Percentiles rank a stretch among this genome's conserved stretches.
Evolutionary conservation across 2,329 filamentous ascomycete species (phyloP).

Genomic region (Blastomyces emzantsi): DNA sequence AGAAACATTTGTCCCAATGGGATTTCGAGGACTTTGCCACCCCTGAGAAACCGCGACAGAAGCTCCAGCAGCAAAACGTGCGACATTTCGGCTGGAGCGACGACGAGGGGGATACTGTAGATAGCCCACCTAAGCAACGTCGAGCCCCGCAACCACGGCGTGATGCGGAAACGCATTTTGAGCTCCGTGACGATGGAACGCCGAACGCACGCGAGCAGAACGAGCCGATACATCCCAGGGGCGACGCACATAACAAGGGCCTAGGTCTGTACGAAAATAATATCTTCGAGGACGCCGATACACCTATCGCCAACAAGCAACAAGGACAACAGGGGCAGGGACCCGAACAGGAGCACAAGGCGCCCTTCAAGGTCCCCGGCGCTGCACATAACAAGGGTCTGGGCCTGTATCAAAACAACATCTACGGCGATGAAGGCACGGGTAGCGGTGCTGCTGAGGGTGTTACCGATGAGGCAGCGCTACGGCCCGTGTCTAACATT

Average conservation of each 20-base stretch:
- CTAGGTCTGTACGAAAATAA: constrained; percentile 69
- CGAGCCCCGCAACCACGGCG: constrained; percentile 58
- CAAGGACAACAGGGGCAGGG: constrained; percentile 16
- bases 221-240: constrained; percentile 22
- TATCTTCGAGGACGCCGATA: constrained; percentile 55
- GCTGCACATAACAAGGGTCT: constrained; percentile 58
- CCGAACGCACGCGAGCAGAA: constrained; percentile 41
- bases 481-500: constrained; percentile 62
- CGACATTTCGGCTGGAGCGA: constrained; percentile 70
- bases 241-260: constrained; percentile 54
- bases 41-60: constrained; percentile 62
- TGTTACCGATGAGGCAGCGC: constrained; percentile 29
- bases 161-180: constrained; percentile 74
- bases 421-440: constrained; percentile 48
- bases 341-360: constrained; percentile 14
- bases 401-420: constrained; percentile 66
- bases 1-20: constrained; percentile 61
- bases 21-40: constrained; percentile 81
- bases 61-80: constrained; percentile 57
- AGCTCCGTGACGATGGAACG: constrained; percentile 66
- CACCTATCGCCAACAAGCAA: constrained; percentile 13
- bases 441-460: constrained; percentile 12
- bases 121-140: constrained; percentile 44
- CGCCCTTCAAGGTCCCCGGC: constrained; percentile 31
- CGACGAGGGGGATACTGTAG: constrained; percentile 43